Base-by-base conservation (phyloP, 2,329 filamentous ascomycete genomes). In the Didymellaceae sp. region DNA sequence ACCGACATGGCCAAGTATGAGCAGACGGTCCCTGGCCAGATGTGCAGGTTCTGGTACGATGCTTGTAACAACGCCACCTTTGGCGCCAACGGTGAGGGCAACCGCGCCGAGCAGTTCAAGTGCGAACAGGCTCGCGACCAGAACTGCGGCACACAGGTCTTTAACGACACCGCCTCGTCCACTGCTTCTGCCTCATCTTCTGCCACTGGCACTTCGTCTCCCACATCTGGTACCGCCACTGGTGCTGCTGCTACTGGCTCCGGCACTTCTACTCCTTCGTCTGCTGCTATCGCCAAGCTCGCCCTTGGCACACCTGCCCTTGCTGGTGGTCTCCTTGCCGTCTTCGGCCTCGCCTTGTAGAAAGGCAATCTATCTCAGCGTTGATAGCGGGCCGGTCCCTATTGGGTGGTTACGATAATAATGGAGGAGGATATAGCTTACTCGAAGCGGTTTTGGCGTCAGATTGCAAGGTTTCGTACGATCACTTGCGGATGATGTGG, bases 261-360 rank as follows among this genome's bases (percentile, higher is more conserved):
- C 31, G 51, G 66, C 13, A 55, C 67, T n/a, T 54, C 68, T 21
- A 49, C 70, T 17, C 59, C 68, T 1, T 54, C 68, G 24, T 58
- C 61, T 31, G 80, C 77, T 53, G 82, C 81, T 38, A 70, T 69
- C 21, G 74, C 75, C 50, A 52, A 80, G 57, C 70, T 68, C 58
- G 61, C 77, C 58, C 74, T 71, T 40, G 79, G 81, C 41, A 80
- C 80, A 45, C 77, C 77, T 45, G 63, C 77, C 31, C 67, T 86
- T 46, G 80, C 78, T 39, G 78, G 78, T 52, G 80, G 79, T 63
- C 71, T 86, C 55, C 73, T 83, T 49, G 78, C 80, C 41, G 71
- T 82, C 45, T 82, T 86, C 63, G 82, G 82, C 56, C 68, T 86
- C 55, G 74, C 83, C 55, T 71, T 87, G 69, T 87, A 82, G 68